phyloP scores from a whole-genome alignment of 2,329 filamentous ascomycete genomes.

The Coniochaeta sp. region DNA sequence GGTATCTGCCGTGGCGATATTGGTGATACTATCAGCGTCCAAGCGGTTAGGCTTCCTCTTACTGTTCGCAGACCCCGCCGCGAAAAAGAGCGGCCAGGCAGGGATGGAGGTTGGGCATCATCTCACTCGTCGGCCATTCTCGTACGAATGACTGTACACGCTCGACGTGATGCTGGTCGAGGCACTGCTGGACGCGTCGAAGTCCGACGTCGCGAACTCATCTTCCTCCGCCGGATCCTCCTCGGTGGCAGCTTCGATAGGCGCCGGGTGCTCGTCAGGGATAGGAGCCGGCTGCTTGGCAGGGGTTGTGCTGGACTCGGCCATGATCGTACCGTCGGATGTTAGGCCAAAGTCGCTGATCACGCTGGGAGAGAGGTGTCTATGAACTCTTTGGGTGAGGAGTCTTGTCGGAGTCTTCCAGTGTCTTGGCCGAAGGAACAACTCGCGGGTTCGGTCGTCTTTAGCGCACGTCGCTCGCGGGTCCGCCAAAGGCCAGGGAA shows the following conservation, averaged over 20 bases:
- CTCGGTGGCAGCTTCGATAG: background rate
- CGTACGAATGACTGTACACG: background rate
- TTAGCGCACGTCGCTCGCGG: no score
- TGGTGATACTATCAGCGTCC: background rate
- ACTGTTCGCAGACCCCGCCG: background rate
- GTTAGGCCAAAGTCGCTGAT: background rate
- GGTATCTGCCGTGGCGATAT: conserved; percentile 23
- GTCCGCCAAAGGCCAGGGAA: background rate
- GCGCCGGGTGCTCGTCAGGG: background rate
- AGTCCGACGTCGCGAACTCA: background rate
- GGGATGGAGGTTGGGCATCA: no score
- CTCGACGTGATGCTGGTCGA: conserved; percentile 1
- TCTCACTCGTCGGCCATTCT: background rate
- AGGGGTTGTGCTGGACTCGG: background rate
- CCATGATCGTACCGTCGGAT: background rate
- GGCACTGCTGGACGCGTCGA: background rate
- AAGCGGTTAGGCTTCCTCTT: background rate
- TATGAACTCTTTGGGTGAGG: no score
- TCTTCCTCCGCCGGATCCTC: background rate
- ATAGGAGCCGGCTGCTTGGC: background rate
- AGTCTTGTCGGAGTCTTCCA: no score
- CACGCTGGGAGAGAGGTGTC: no score
- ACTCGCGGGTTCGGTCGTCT: no score
- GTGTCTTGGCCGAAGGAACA: no score
- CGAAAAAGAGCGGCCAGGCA: no score